Base-by-base conservation (phyloP, 257 asterid genomes). In the Mentha longifolia region DNA sequence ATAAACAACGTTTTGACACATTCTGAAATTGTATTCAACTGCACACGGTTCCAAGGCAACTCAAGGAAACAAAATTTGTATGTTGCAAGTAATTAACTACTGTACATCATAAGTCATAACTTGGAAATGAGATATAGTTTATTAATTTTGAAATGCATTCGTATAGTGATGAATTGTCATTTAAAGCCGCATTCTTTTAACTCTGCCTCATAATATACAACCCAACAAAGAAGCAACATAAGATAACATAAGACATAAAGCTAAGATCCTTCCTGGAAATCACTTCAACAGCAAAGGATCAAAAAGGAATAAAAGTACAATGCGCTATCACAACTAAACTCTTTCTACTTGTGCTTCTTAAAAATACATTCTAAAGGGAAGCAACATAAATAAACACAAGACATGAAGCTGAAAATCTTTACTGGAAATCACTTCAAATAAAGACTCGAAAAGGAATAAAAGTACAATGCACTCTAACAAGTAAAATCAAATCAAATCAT, bases 201-300 rank as follows among this genome's bases (percentile, higher is more conserved):
- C 30, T 49, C 58, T 14, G 5, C 31, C 20, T 45, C 64, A 11
- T 45, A 39, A 35, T 19, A 25, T 35, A 33, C 72, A 57, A 45
- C 8, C 45, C 42, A 1, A 56, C 45, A 19, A 51, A 14, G 46
- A 46, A 67, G 41, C 64, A 54, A 45, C 59, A 25, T 19, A 61
- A 41, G 41, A 41, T 16, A 73, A 61, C 56, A 59, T 45, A 51
- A 30, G 54, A 37, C 79, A 50, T 65, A 49, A 41, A 47, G 17
- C 50, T 51, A 39, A 30, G 59, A 58, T 57, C 58, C 15, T 61
- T 64, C 22, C 22, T 25, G 10, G 4, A 76, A 62, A 55, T 37
- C 64, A 62, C 8, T 64, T 43, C 56, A 13, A 64, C 15, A 3
- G n/a, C 1, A 28, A 5, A 9, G 37, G 54, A 54, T 49, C 22